phyloP scores from a whole-genome alignment of 805 yeast species.

The Candida andamanensis region DNA sequence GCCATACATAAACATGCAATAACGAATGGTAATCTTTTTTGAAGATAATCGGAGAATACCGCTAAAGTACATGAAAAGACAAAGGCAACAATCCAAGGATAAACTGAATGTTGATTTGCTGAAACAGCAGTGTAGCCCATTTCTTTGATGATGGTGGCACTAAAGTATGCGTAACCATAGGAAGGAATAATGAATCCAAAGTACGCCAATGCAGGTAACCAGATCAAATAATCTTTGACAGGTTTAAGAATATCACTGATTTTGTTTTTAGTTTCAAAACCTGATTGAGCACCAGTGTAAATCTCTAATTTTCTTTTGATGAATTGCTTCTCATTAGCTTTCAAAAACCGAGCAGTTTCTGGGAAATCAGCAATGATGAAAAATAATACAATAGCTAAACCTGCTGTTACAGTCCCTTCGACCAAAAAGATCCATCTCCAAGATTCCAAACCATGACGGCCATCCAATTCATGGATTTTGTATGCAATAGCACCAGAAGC shows the following conservation, averaged over 20 bases:
- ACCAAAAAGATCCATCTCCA: slow-evolving; percentile 52
- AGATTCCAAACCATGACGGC: slow-evolving; percentile 34
- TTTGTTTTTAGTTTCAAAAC: slow-evolving; percentile 44
- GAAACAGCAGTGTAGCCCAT: slow-evolving; percentile 64
- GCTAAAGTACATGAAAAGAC: slow-evolving; percentile 63
- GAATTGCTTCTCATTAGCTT: slow-evolving; percentile 47
- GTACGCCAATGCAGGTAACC: slow-evolving; percentile 55
- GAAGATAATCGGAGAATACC: slow-evolving; percentile 50
- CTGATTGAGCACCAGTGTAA: slow-evolving; percentile 34
- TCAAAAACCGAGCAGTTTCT: slow-evolving; percentile 52
- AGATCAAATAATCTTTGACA: slow-evolving; percentile 57
- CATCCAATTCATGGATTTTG: slow-evolving; percentile 52
- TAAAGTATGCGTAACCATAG: slow-evolving; percentile 70
- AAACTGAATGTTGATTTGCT: slow-evolving; percentile 78
- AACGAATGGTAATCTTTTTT: slow-evolving; percentile 43
- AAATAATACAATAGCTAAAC: slow-evolving; percentile 30
- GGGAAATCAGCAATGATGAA: slow-evolving; percentile 68
- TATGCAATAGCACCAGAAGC: slow-evolving; percentile 73
- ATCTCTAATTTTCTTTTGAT: slow-evolving; percentile 54
- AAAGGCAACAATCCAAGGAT: slow-evolving; percentile 79
- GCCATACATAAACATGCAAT: slow-evolving; percentile 26
- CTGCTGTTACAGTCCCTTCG: slow-evolving; percentile 39
- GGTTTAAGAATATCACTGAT: slow-evolving; percentile 41
- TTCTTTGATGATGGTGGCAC: slow-evolving; percentile 57
- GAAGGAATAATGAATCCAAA: slow-evolving; percentile 68